phyloP scores from a whole-genome alignment of 495 filamentous ascomycete genomes.

The Chlorociboria aeruginascens region DNA sequence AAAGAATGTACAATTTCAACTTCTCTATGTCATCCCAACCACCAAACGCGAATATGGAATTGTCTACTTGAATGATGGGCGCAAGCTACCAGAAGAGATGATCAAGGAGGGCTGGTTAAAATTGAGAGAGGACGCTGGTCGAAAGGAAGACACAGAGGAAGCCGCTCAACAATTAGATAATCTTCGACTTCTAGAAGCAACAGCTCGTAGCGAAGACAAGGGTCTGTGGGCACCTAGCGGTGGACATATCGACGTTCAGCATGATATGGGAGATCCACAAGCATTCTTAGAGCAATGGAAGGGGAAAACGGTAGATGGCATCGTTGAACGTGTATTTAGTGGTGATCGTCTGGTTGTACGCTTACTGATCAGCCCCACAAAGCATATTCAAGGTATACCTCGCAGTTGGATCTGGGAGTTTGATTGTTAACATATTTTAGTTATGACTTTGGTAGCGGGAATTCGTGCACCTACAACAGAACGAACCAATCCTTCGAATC shows the following conservation, averaged over 20 bases:
- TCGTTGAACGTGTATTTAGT: conserved; percentile 76
- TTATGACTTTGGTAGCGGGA: conserved; percentile 77
- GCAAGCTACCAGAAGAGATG: conserved; percentile 62
- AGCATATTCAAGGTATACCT: conserved; percentile 56
- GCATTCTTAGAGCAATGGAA: conserved; percentile 65
- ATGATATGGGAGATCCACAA: conserved; percentile 64
- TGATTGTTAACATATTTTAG: conserved; percentile 4
- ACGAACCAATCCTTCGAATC: conserved; percentile 60
- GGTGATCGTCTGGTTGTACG: conserved; percentile 86
- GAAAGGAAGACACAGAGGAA: conserved; percentile 73
- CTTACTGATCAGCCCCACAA: conserved; percentile 58
- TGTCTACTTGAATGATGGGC: conserved; percentile 59
- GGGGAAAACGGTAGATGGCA: conserved; percentile 59
- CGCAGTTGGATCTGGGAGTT: neutral
- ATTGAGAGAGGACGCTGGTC: conserved; percentile 81
- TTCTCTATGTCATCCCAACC: conserved; percentile 73
- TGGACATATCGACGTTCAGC: conserved; percentile 58
- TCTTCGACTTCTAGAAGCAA: conserved; percentile 64
- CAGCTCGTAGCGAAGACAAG: conserved; percentile 63
- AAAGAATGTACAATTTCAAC: conserved; percentile 71
- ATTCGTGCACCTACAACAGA: conserved; percentile 78
- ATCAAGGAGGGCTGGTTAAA: conserved; percentile 84
- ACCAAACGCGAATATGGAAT: conserved; percentile 82
- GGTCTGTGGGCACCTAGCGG: conserved; percentile 56
- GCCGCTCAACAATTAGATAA: conserved; percentile 56